phyloP scores from a whole-genome alignment of 768 basidiomycete species.

The Trametes villosa region DNA sequence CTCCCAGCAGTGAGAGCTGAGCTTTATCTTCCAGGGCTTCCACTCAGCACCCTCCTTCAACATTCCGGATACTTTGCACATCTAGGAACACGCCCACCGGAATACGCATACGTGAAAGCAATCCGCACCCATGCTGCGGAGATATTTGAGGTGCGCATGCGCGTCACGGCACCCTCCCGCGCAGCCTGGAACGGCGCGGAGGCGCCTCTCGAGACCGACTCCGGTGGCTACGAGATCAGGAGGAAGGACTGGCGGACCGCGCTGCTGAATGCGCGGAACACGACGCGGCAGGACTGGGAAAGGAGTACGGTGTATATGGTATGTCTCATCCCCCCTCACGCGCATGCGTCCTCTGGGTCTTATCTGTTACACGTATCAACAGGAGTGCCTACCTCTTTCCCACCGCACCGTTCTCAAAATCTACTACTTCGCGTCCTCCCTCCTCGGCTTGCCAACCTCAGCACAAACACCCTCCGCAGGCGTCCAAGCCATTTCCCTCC shows the following conservation, averaged over 20 bases:
- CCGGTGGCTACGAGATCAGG: constrained; percentile 69
- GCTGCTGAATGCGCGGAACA: constrained; percentile 31
- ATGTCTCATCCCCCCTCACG: constrained; percentile 32
- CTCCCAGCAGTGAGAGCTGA: constrained; percentile 17
- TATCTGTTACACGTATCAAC: not conserved
- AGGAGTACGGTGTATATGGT: constrained; percentile 70
- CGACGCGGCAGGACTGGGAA: constrained; percentile 60
- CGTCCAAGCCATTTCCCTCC: constrained; percentile 60
- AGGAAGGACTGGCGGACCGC: constrained; percentile 48
- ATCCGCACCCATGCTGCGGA: constrained; percentile 54
- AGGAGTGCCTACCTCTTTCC: constrained; percentile 74
- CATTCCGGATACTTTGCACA: constrained; percentile 40
- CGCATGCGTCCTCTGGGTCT: not conserved
- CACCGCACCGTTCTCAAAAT: constrained; percentile 57
- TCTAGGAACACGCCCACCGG: constrained; percentile 38
- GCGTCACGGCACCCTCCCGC: constrained; percentile 49
- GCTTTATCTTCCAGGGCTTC: constrained; percentile 50
- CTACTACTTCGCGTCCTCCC: constrained; percentile 44
- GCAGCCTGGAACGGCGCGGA: constrained; percentile 42
- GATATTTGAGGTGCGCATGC: constrained; percentile 63
- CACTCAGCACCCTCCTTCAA: constrained; percentile 56
- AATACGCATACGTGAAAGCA: constrained; percentile 59
- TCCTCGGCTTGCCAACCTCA: constrained; percentile 1
- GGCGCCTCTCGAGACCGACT: constrained; percentile 34
- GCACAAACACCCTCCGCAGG: constrained; percentile 1